Evolutionary conservation across 441 rosid species (phyloP), one percentile per base, ranked within the genome.

Genomic region (Adansonia rubrostipa): DNA sequence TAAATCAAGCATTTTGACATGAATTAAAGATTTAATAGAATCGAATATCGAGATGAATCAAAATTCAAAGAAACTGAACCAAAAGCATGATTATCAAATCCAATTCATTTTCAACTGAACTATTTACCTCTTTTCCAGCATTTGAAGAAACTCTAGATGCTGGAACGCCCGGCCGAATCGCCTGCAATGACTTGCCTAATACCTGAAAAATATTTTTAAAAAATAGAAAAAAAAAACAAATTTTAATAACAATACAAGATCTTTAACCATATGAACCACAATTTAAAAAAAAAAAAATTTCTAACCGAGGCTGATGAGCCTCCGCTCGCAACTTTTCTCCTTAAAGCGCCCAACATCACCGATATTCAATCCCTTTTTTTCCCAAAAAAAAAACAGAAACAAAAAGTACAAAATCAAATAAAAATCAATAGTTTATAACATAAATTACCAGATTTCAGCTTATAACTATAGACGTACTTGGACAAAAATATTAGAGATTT

Each of bases 311-410:
- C 80, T 78, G 90, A 85, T 45, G 88, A 85, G 86, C 89, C 84
- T 78, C 95, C 88, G 80, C 71, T 48, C 47, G 90, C 81, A 63
- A 86, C 84, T 77, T 92, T 85, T 82, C 93, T 84, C 82, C 92
- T 78, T 66, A 88, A 71, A 85, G 89, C 85, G 40, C 95, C 88
- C 79, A 92, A 77, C 98, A 94, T 94, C 87, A 75, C 86, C 60
- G 80, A 80, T 24, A 24, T 75, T 70, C 33, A 69, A 74, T 70
- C 83, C 76, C 81, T 82, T 15, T 50, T 20, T 10, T 44, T 44
- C 6, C 28, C 28, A 0, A 5, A 5, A 6, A 67, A 44, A 62
- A 9, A 28, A 13, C 47, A 53, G 58, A 53, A 20, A 57, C 48
- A 48, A 68, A 68, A 20, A 47, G 3, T 28, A 15, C 36, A 62